Base-by-base conservation (phyloP, 208 protist species). In the Acanthamoeba castellanii region DNA sequence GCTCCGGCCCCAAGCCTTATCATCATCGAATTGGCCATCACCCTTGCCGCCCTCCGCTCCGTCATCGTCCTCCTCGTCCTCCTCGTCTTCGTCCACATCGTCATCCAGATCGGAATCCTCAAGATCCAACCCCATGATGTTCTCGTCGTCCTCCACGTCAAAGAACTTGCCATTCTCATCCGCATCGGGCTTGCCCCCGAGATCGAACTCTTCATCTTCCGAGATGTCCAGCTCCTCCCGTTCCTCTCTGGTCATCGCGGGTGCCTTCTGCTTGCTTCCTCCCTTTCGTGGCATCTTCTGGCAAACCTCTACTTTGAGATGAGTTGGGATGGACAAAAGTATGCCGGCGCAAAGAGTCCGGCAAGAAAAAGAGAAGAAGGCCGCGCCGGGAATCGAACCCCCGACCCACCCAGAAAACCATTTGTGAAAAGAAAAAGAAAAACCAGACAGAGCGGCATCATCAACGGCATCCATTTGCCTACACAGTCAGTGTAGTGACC, bases 171-270 rank as follows among this genome's bases (percentile, higher is more conserved):
- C 45, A 4, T 57, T n/a, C 27, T 85, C 45, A 27, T 85, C 42
- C 22, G 32, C 45, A 57, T 18, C 45, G 11, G 2, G 30, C n/a
- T 85, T 57, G 34, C 76, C 76, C n/a, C 68, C 34, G 5, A 85
- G 32, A 34, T 85, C 76, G 42, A 85, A 59, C 27, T 85, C 76
- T 20, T 85, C 76, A 57, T 85, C 76, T 34, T 85, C 76, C 14
- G 76, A 57, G n/a, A 85, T 50, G 45, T 85, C 76, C 42, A 85
- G 45, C 76, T 85, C 76, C 76, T 85, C 76, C 14, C 76, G 76
- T 14, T 85, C 76, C 25, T 85, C 76, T 27, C 30, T 50, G 16
- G 76, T 59, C 76, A 85, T 50, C 0, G 76, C 45, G 11, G 76
- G 76, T 25, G 32, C n/a, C 47, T 50, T 57, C 42, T 85, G 76